Percentiles rank a stretch among this genome's conserved stretches.
These are phyloP conservation scores for Tubosaeta sp. DNA, from an alignment of 768 basidiomycete species.

Conservation along the genomic window DNA sequence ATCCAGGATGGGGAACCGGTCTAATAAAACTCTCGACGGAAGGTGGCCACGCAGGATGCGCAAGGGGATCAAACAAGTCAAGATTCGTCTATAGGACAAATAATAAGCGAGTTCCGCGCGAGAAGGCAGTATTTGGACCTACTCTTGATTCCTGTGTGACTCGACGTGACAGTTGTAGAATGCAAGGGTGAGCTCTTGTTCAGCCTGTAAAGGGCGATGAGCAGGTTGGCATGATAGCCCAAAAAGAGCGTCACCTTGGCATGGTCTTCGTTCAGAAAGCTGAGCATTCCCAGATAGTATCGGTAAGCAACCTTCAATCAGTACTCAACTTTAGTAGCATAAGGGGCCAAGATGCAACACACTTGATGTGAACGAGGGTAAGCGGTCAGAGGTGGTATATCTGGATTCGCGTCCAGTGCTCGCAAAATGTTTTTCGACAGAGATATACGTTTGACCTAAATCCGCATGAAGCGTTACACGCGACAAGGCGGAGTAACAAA, in stretches of 20 bases:
- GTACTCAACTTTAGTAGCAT: conserved; percentile 14
- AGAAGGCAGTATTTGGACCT: conserved; percentile 21
- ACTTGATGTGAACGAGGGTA: conserved; percentile 90
- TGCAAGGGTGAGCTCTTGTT: conserved; percentile 81
- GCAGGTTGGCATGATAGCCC: background rate
- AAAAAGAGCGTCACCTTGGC: conserved; percentile 50
- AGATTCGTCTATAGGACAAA: conserved; percentile 60
- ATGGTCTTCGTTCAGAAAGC: conserved; percentile 91
- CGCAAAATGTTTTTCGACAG: conserved; percentile 89
- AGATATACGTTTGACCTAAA: conserved; percentile 84
- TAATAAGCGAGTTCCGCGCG: background rate
- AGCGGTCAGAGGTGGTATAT: conserved; percentile 69
- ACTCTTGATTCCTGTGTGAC: conserved; percentile 82
- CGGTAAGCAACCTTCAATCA: conserved; percentile 76
- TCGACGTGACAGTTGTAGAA: conserved; percentile 76
- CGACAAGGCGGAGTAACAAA: conserved; percentile 7
- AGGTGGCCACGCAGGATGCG: conserved; percentile 85
- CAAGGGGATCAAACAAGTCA: conserved; percentile 87
- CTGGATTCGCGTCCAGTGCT: conserved; percentile 79
- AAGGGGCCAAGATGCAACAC: conserved; percentile 15
- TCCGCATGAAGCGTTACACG: background rate
- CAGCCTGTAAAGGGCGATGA: conserved; percentile 49
- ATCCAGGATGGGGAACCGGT: conserved; percentile 66
- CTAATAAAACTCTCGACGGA: conserved; percentile 67
- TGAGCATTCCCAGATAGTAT: conserved; percentile 94